Evolutionary conservation across 768 basidiomycete genomes (phyloP).

Genomic region (Podaxis sp.): DNA sequence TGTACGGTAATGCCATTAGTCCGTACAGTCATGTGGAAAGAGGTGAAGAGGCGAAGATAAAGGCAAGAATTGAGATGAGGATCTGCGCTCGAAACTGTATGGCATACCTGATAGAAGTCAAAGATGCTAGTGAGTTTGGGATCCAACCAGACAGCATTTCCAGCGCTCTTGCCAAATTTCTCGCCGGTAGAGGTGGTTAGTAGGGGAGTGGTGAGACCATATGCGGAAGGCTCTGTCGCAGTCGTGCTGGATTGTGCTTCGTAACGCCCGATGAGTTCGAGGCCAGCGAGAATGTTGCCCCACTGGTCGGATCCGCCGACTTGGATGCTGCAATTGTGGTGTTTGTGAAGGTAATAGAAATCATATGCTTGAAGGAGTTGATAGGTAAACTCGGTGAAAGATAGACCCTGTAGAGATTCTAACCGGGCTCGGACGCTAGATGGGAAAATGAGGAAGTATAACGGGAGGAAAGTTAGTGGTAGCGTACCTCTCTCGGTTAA

Average conservation of each 20-base stretch:
- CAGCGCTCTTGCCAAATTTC: conserved; percentile 97
- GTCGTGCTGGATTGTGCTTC: conserved; percentile 8
- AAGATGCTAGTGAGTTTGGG: conserved; percentile 75
- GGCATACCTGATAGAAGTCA: conserved; percentile 88
- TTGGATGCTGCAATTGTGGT: conserved; percentile 77
- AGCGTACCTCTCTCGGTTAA: conserved; percentile 82
- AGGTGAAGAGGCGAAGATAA: not conserved
- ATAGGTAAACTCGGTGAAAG: conserved; percentile 98
- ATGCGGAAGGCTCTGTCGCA: conserved; percentile 33
- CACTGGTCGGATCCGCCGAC: conserved; percentile 98
- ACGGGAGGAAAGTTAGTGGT: not conserved
- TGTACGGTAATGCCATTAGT: not conserved
- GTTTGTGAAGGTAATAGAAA: conserved; percentile 73
- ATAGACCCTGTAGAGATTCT: conserved; percentile 79
- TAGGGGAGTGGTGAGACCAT: conserved; percentile 91
- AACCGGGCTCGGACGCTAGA: conserved; percentile 81
- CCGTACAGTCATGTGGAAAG: too few species aligned
- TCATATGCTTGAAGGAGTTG: conserved; percentile 97
- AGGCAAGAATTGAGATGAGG: not conserved
- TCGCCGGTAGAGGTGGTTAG: conserved; percentile 86
- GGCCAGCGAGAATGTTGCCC: conserved; percentile 95
- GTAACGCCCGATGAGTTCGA: conserved; percentile 79
- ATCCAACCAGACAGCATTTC: conserved; percentile 94
- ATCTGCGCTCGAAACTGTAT: not conserved
- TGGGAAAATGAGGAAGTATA: not conserved